A percentile compares a stretch with the other conserved stretches of the same genome.
Conservation (phyloP, 148 eudicot genomes). For the Mesembryanthemum crystallinum region DNA sequence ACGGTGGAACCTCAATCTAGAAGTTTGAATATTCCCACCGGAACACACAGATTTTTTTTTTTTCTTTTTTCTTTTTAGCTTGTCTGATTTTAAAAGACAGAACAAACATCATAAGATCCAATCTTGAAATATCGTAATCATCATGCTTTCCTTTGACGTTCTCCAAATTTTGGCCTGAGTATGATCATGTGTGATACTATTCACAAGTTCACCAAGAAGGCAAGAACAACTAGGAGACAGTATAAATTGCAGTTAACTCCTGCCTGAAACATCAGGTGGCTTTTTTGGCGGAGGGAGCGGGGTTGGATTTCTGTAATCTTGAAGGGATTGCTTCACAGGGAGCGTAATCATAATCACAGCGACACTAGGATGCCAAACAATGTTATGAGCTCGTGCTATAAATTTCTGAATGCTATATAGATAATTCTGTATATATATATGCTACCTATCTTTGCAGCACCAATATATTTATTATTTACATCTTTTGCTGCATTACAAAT, state of each 20-base stretch:
- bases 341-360: background rate
- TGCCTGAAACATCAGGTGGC: too few species aligned
- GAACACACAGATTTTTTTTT: too few species aligned
- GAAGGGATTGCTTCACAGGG: too few species aligned
- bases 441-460: background rate
- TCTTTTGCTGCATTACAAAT: slow-evolving; percentile 4
- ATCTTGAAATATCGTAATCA: background rate
- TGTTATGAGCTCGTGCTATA: background rate
- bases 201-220: background rate
- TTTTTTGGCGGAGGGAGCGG: too few species aligned
- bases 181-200: background rate
- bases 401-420: background rate
- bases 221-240: background rate
- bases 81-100: background rate
- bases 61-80: background rate
- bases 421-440: background rate
- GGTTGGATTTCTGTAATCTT: too few species aligned
- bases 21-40: too few species aligned
- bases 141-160: background rate
- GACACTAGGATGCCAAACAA: background rate
- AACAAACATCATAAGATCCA: background rate
- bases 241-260: background rate
- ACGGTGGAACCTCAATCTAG: too few species aligned
- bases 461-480: background rate
- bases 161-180: background rate